Evolutionary conservation across 768 basidiomycete genomes (phyloP).

Genomic region (Paxillus ammoniavirescens): DNA sequence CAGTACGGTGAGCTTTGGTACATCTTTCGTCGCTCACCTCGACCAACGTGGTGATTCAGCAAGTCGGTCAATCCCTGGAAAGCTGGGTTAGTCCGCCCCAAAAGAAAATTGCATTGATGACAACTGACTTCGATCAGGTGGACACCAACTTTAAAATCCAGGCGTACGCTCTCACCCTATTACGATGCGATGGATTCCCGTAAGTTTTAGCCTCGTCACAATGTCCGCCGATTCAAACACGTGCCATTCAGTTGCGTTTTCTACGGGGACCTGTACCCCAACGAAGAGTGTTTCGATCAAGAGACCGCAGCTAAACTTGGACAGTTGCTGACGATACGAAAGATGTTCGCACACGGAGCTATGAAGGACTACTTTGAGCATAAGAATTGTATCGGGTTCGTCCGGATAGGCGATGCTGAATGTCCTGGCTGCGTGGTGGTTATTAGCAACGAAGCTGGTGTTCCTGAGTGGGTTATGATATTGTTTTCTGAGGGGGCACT

Average conservation of each 20-base stretch:
- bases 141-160: constrained; percentile 70
- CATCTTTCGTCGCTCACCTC: background rate
- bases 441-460: constrained; percentile 51
- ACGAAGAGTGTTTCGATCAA: constrained; percentile 62
- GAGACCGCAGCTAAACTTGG: constrained; percentile 49
- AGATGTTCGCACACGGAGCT: constrained; percentile 63
- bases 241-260: constrained; percentile 66
- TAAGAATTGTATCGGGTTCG: constrained; percentile 73
- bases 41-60: constrained; percentile 31
- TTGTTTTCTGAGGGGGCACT: background rate
- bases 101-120: background rate
- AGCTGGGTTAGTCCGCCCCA: constrained; percentile 62
- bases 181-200: constrained; percentile 73
- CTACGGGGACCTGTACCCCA: constrained; percentile 80
- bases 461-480: constrained; percentile 14
- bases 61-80: constrained; percentile 73
- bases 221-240: background rate
- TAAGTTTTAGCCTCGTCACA: constrained; percentile 36
- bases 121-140: constrained; percentile 45
- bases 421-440: constrained; percentile 69
- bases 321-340: constrained; percentile 59
- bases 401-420: constrained; percentile 56
- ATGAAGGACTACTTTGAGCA: constrained; percentile 58
- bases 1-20: constrained; percentile 61
- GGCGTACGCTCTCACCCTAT: constrained; percentile 77